Conservation (phyloP, 306 rosid species). For the Glycine tomentella region DNA sequence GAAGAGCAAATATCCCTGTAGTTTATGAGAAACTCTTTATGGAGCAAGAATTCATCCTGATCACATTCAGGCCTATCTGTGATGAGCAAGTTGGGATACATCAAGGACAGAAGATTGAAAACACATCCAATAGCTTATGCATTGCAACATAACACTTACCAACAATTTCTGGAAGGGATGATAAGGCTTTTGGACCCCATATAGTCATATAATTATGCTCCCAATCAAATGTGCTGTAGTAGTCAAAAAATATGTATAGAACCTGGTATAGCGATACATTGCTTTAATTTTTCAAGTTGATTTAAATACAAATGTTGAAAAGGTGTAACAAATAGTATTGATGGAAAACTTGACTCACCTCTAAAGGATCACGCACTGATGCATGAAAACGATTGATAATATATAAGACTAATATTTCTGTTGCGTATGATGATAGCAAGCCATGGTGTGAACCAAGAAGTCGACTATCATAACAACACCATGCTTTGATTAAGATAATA, state of each 20-base stretch:
- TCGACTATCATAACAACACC: slow-evolving; percentile 86
- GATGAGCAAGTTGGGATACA: slow-evolving; percentile 41
- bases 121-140: slow-evolving; percentile 22
- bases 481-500: slow-evolving; percentile 71
- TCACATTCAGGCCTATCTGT: slow-evolving; percentile 55
- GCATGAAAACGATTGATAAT: slow-evolving; percentile 65
- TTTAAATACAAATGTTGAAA: slow-evolving; percentile 36
- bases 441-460: slow-evolving; percentile 75
- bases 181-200: slow-evolving; percentile 60
- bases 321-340: slow-evolving; percentile 33
- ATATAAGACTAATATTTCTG: slow-evolving; percentile 68
- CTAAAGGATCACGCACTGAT: slow-evolving; percentile 71
- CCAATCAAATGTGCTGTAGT: slow-evolving; percentile 74
- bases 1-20: slow-evolving; percentile 60
- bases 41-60: slow-evolving; percentile 53
- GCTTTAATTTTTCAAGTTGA: slow-evolving; percentile 35
- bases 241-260: slow-evolving; percentile 70
- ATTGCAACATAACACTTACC: slow-evolving; percentile 54
- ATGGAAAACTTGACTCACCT: slow-evolving; percentile 56
- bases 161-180: slow-evolving; percentile 60
- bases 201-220: slow-evolving; percentile 55
- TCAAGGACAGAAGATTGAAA: slow-evolving; percentile 38
- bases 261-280: slow-evolving; percentile 58
- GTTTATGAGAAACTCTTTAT: slow-evolving; percentile 58
- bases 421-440: slow-evolving; percentile 72